A percentile compares a stretch with the other conserved stretches of the same genome.
Conservation (phyloP, 2,329 filamentous ascomycete genomes). For the Epichloe uncinata region DNA sequence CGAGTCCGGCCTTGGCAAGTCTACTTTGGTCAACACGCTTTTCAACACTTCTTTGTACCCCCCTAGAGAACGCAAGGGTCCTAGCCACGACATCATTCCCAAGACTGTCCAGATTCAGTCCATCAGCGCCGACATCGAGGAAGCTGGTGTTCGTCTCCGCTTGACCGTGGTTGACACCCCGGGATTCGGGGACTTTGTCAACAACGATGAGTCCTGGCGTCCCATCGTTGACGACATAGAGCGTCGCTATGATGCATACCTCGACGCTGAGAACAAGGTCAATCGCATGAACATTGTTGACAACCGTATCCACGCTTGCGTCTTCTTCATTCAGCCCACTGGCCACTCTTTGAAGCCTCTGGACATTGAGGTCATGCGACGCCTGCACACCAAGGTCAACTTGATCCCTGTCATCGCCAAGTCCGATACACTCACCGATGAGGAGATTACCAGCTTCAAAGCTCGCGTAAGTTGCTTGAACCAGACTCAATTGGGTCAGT, state of each 20-base stretch:
- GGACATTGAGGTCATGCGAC: conserved; percentile 98
- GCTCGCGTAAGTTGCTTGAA: conserved; percentile 59
- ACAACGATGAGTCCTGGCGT: conserved; percentile 99
- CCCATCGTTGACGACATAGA: conserved; percentile 99
- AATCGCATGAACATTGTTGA: conserved; percentile 99
- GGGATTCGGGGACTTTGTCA: conserved; percentile 97
- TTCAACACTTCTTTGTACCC: conserved; percentile 98
- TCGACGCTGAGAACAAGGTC: conserved; percentile 99
- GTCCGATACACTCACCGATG: conserved; percentile 93
- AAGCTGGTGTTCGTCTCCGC: conserved; percentile 92
- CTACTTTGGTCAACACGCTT: conserved; percentile 94
- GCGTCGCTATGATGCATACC: conserved; percentile 94
- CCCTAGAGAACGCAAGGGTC: conserved; percentile 97
- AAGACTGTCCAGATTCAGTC: conserved; percentile 95
- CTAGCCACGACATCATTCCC: conserved; percentile 93
- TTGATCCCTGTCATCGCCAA: conserved; percentile 98
- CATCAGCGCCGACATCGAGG: conserved; percentile 93
- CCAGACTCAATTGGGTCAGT: neutral
- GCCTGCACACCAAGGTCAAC: conserved; percentile 99
- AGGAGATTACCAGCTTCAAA: conserved; percentile 92
- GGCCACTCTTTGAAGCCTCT: conserved; percentile 97
- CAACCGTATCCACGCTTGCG: conserved; percentile 96
- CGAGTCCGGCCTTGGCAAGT: conserved; percentile 98
- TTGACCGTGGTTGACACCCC: conserved; percentile 96
- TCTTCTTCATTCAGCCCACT: conserved; percentile 99